These are phyloP conservation scores for Thuidium tamariscinum DNA, from an alignment of 225 moss, liverwort and hornwort species.

Conservation along the genomic window DNA sequence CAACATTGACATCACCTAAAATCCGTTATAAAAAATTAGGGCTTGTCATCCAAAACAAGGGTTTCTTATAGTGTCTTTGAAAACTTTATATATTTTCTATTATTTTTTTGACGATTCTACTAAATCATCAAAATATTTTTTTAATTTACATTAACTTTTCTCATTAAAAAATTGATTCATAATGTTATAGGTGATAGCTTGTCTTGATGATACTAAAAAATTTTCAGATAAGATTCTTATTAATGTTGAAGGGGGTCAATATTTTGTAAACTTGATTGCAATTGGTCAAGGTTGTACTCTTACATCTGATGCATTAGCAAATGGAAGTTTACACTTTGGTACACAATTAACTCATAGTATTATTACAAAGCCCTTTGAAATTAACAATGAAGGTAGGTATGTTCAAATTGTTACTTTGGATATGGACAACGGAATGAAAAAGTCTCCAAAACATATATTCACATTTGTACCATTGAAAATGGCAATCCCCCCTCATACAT, in stretches of 20 bases:
- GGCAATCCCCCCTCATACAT: constrained; percentile 23
- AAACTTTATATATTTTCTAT: background rate
- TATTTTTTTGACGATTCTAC: background rate
- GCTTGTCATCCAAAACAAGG: too few species aligned
- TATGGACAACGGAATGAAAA: constrained; percentile 13
- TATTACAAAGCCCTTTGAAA: constrained; percentile 25
- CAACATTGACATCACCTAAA: too few species aligned
- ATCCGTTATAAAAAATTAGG: too few species aligned
- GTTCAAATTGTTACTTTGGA: constrained; percentile 46
- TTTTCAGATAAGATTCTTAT: constrained; percentile 49
- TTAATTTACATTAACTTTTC: too few species aligned
- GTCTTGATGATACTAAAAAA: constrained; percentile 50
- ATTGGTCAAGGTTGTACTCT: constrained; percentile 55
- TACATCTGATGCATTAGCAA: constrained; percentile 38
- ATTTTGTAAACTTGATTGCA: constrained; percentile 39
- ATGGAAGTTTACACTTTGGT: constrained; percentile 60
- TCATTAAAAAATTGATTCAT: background rate
- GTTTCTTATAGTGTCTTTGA: too few species aligned
- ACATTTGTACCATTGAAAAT: constrained; percentile 18
- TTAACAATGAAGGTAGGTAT: constrained; percentile 54
- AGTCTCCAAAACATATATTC: constrained; percentile 2
- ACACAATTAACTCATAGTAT: constrained; percentile 47
- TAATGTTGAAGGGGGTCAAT: constrained; percentile 45
- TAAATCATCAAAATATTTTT: background rate
- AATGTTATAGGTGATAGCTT: constrained; percentile 38